phyloP scores from a whole-genome alignment of 2,329 filamentous ascomycete species.

The Claviceps purpurea region DNA sequence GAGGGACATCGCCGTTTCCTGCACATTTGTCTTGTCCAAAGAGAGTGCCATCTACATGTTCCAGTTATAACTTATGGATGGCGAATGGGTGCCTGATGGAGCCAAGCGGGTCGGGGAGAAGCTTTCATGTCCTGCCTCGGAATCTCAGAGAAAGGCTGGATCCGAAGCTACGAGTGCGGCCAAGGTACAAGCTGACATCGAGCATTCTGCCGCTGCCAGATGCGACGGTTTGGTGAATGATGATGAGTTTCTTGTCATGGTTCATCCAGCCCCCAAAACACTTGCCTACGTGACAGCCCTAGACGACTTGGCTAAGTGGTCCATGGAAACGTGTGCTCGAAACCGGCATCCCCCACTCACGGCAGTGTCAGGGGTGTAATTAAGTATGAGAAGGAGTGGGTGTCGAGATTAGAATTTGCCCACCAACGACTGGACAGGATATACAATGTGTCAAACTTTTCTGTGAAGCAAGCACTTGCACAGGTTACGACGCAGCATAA shows the following conservation, averaged over 20 bases:
- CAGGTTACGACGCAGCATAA: constrained; percentile 7
- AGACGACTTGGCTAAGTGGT: constrained; percentile 1
- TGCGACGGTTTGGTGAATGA: constrained; percentile 4
- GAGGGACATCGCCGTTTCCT: not conserved
- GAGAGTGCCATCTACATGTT: not conserved
- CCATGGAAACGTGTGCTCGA: not conserved
- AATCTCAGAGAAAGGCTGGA: not conserved
- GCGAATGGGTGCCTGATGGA: not conserved
- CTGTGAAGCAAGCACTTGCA: constrained; percentile 7
- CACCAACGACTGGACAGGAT: constrained; percentile 3
- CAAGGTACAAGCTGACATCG: not conserved
- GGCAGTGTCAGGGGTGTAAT: constrained; percentile 2
- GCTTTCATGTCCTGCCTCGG: not conserved
- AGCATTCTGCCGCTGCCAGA: constrained; percentile 1
- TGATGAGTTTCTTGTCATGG: constrained; percentile 1
- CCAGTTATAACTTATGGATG: not conserved
- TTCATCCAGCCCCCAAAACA: constrained; percentile 2
- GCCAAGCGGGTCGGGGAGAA: not conserved
- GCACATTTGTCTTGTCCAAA: not conserved
- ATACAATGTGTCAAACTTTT: constrained; percentile 6
- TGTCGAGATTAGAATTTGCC: constrained; percentile 4
- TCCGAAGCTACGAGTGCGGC: not conserved
- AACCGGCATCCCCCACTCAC: constrained; percentile 4
- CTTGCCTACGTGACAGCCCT: not conserved
- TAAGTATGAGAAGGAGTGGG: constrained; percentile 1